Percentiles rank a stretch among this genome's conserved stretches.
Conservation (phyloP, 306 rosid species). For the Vicia sativa region DNA sequence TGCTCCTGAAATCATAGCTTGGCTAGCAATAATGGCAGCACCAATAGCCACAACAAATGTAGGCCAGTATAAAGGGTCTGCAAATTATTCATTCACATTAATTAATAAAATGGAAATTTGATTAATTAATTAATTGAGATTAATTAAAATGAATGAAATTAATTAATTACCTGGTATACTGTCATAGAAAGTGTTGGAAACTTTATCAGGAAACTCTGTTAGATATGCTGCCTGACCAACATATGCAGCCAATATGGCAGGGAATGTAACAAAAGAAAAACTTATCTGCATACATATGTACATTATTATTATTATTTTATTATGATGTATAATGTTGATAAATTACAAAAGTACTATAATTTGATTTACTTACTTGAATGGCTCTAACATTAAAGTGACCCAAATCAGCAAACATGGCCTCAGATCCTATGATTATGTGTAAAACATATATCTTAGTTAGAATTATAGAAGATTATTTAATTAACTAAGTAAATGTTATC, state of each 20-base stretch:
- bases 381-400: slow-evolving; percentile 80
- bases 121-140: no score
- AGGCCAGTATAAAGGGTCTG: slow-evolving; percentile 82
- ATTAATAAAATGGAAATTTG: no score
- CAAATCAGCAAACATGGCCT: slow-evolving; percentile 96
- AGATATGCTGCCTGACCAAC: slow-evolving; percentile 52
- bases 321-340: not conserved
- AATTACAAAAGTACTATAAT: slow-evolving; percentile 35
- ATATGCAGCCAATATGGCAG: slow-evolving; percentile 43
- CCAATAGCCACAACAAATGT: slow-evolving; percentile 75
- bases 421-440: slow-evolving; percentile 53
- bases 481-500: not conserved
- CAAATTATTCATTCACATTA: not conserved
- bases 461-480: slow-evolving; percentile 2
- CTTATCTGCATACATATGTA: slow-evolving; percentile 42
- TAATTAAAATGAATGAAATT: no score
- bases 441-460: not conserved
- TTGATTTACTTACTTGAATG: slow-evolving; percentile 59
- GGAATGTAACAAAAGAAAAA: slow-evolving; percentile 44
- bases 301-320: not conserved
- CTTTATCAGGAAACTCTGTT: slow-evolving; percentile 38
- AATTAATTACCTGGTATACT: slow-evolving; percentile 46
- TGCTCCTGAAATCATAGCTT: slow-evolving; percentile 91
- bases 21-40: slow-evolving; percentile 84
- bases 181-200: slow-evolving; percentile 42